Evolutionary conservation across 139 green algal species (phyloP), one percentile per base, ranked within the genome.

Genomic region (Ettlia oleoabundans): DNA sequence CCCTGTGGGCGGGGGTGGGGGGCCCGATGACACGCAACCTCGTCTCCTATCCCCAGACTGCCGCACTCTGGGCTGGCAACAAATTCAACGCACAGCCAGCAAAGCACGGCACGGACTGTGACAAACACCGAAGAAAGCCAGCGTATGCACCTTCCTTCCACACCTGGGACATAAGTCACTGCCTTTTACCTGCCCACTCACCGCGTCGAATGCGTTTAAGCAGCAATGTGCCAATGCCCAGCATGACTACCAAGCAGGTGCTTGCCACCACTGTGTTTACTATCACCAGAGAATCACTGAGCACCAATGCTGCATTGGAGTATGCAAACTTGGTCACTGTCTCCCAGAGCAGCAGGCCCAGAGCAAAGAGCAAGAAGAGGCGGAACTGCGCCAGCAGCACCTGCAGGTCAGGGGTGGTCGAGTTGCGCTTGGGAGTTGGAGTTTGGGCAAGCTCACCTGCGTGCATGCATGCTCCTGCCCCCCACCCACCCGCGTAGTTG

Each of bases 381-480:
- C 73, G 52, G 35, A 80, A 80, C 37, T 69, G 53, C 35, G 33
- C 51, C 37, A 80, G 73, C 35, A 80, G 35, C 73, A 67, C 43
- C 73, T 80, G 73, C 53, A 43, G n/a, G 28, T 15, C 10, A 15
- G 10, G 47, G 15, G 47, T 58, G 10, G n/a, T n/a, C n/a, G n/a
- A n/a, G n/a, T n/a, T n/a, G n/a, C n/a, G n/a, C n/a, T n/a, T n/a
- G n/a, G n/a, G n/a, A n/a, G n/a, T n/a, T n/a, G n/a, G n/a, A n/a
- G n/a, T n/a, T n/a, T n/a, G n/a, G n/a, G 41, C 3, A 33, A 51
- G 41, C 21, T 24, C 10, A 41, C 24, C 5, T 6, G 40, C 38
- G 13, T 33, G 21, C 33, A 41, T 5, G 33, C 33, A 22, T 30
- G 30, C 28, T 71, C 30, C 6, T 71, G 32, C 32, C 55, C 15